These are phyloP conservation scores for Termitomyces sp. DNA, from an alignment of 768 basidiomycete species.

Conservation along the genomic window DNA sequence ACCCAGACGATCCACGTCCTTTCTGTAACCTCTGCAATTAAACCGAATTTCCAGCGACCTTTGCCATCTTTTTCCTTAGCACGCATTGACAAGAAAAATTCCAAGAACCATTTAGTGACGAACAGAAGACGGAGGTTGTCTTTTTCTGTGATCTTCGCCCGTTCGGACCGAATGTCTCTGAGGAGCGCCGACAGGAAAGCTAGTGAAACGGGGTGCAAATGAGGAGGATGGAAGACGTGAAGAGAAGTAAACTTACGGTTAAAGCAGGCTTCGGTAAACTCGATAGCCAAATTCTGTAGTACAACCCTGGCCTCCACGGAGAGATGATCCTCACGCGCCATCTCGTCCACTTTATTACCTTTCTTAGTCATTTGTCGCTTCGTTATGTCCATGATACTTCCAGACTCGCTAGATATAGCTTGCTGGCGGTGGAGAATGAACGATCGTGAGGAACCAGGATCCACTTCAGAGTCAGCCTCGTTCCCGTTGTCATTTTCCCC, in stretches of 20 bases:
- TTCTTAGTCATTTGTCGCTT: slow-evolving; percentile 64
- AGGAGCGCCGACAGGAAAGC: slow-evolving; percentile 85
- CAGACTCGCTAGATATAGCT: slow-evolving; percentile 69
- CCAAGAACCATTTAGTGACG: slow-evolving; percentile 88
- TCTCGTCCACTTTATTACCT: slow-evolving; percentile 61
- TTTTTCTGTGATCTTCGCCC: slow-evolving; percentile 90
- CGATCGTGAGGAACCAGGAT: slow-evolving; percentile 41
- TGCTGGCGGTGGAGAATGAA: slow-evolving; percentile 84
- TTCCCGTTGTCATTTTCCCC: slow-evolving; percentile 18
- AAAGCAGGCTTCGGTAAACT: slow-evolving; percentile 82
- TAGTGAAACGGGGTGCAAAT: slow-evolving; percentile 28
- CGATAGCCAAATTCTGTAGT: slow-evolving; percentile 66
- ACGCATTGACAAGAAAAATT: slow-evolving; percentile 75
- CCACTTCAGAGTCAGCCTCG: slow-evolving; percentile 23
- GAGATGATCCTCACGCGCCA: slow-evolving; percentile 66
- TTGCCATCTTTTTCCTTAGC: slow-evolving; percentile 34
- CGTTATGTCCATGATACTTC: slow-evolving; percentile 67
- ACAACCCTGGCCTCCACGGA: slow-evolving; percentile 60
- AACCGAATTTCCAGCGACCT: slow-evolving; percentile 60
- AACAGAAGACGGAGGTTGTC: slow-evolving; percentile 89
- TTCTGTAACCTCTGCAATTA: slow-evolving; percentile 85
- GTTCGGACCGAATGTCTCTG: slow-evolving; percentile 91
- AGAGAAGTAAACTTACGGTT: slow-evolving; percentile 62
- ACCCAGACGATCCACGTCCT: slow-evolving; percentile 90
- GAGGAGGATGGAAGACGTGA: slow-evolving; percentile 14